A percentile compares a stretch with the other conserved stretches of the same genome.
These are phyloP conservation scores for Plasmodium cynomolgi DNA, from an alignment of 169 alveolate genomes.

Conservation along the genomic window DNA sequence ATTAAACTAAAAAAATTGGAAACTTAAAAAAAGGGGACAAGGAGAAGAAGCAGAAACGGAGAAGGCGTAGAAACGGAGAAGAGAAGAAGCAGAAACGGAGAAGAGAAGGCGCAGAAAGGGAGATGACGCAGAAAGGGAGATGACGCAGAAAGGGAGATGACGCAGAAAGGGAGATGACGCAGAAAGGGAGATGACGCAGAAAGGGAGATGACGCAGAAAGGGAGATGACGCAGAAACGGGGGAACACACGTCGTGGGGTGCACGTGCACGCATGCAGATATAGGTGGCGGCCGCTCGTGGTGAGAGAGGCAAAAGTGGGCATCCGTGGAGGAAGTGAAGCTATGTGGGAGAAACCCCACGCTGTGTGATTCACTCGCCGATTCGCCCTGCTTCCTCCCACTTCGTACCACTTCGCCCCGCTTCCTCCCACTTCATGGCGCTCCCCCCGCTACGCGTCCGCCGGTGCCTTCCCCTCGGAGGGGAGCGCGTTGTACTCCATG, in stretches of 20 bases:
- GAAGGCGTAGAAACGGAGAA: not conserved
- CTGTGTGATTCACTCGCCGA: not conserved
- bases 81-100: not conserved
- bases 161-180: no score
- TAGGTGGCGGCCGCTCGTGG: no score
- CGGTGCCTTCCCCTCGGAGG: not conserved
- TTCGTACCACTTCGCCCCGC: not conserved
- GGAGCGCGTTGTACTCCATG: slow-evolving; percentile 12
- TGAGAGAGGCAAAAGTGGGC: no score
- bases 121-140: no score
- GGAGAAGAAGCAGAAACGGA: not conserved
- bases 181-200: no score
- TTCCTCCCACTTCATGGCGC: not conserved
- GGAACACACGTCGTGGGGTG: not conserved
- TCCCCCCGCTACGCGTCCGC: not conserved
- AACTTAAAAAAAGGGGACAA: not conserved
- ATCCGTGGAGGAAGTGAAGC: not conserved
- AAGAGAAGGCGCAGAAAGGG: no score
- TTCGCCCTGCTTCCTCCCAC: not conserved
- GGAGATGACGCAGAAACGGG: not conserved
- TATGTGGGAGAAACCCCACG: not conserved
- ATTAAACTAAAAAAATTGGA: not conserved
- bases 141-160: no score
- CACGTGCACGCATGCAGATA: not conserved
- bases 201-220: no score